Percentiles rank a stretch among this genome's conserved stretches.
phyloP scores from a whole-genome alignment of 768 basidiomycete genomes.

The Mycena sanguinolenta region DNA sequence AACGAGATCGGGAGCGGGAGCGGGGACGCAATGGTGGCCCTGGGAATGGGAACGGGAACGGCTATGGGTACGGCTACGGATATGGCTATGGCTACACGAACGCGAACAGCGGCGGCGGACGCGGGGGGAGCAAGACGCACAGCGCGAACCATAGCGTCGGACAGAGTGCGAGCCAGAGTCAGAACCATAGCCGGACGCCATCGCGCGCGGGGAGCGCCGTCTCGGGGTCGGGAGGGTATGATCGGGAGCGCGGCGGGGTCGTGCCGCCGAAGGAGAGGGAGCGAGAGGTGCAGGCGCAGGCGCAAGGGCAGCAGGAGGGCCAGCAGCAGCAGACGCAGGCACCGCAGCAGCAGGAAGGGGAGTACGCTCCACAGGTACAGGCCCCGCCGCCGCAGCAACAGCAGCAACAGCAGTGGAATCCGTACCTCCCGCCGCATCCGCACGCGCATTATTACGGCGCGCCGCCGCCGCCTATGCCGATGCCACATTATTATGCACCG shows the following conservation, averaged over 20 bases:
- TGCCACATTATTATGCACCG: not conserved
- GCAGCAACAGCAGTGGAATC: conserved; percentile 1
- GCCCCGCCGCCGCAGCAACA: too few relatives aligned
- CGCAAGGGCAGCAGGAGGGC: not conserved
- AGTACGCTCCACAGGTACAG: conserved; percentile 3
- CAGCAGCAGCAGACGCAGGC: conserved; percentile 8
- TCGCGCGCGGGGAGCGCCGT: conserved; percentile 32
- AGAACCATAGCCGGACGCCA: conserved; percentile 18
- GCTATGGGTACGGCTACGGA: conserved; percentile 8
- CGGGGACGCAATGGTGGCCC: not conserved
- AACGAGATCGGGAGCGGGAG: not conserved
- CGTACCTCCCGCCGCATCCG: not conserved
- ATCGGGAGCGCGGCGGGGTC: not conserved
- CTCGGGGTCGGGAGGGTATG: not conserved
- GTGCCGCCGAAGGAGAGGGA: too few relatives aligned
- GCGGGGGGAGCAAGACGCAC: conserved; percentile 16
- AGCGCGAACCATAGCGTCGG: conserved; percentile 14
- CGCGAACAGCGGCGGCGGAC: not conserved
- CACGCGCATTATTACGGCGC: conserved; percentile 12
- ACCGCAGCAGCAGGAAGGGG: not conserved
- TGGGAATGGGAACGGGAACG: conserved; percentile 8
- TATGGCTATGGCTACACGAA: conserved; percentile 1
- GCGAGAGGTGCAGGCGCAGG: conserved; percentile 8
- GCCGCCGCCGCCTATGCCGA: not conserved
- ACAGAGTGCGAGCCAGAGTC: conserved; percentile 19